Evolutionary conservation across 148 eudicot genomes (phyloP).

Genomic region (Talinum fruticosum): DNA sequence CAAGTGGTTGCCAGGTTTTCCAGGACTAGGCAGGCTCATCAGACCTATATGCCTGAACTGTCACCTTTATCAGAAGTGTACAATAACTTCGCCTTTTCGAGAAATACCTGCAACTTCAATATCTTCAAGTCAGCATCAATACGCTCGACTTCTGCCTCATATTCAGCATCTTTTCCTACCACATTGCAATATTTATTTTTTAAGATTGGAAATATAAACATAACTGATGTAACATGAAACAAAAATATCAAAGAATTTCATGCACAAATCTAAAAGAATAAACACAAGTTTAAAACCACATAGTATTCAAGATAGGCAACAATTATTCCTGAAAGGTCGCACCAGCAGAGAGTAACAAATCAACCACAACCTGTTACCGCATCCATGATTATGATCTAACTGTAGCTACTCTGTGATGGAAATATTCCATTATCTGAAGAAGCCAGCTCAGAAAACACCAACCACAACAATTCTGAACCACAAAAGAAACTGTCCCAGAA

Average conservation of each 20-base stretch:
- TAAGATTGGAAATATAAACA: neutral
- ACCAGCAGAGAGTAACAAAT: neutral
- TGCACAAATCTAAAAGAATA: neutral
- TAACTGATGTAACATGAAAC: neutral
- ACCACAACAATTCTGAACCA: no score
- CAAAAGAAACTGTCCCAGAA: no score
- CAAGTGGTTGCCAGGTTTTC: neutral
- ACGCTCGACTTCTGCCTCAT: constrained; percentile 50
- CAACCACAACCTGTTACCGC: neutral
- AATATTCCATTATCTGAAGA: no score
- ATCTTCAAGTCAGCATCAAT: constrained; percentile 87
- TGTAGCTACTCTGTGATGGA: neutral
- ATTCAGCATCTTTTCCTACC: constrained; percentile 58
- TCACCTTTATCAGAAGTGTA: neutral
- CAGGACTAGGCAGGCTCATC: constrained; percentile 1
- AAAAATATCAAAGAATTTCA: neutral
- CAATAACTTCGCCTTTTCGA: constrained; percentile 3
- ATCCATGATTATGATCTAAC: neutral
- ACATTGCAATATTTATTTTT: neutral
- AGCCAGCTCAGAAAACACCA: no score
- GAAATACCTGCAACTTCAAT: constrained; percentile 69
- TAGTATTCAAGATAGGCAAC: neutral
- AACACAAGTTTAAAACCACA: no score
- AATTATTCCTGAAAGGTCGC: neutral
- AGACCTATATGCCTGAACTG: neutral